Base-by-base conservation (phyloP, 805 yeast species). In the Tetrapisispora fleetii region DNA sequence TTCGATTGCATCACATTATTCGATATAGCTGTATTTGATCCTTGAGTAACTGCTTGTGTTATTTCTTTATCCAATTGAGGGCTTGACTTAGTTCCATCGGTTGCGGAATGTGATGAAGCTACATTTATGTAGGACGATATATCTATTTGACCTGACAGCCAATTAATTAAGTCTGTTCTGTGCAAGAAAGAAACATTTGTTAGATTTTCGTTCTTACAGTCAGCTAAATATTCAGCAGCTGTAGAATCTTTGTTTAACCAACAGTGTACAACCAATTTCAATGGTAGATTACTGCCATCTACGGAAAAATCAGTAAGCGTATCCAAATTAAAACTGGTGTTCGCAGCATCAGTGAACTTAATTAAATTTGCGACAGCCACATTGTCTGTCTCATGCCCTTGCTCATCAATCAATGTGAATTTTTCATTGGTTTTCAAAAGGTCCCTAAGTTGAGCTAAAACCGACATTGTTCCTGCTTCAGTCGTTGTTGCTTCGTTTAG, bases 161-260 rank as follows among this genome's bases (percentile, higher is more conserved):
- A 90, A 30, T 86, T 77, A 48, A 83, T 74, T 52, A 91, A 74
- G 61, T 91, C 96, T 9, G 88, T 81, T 67, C 95, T 81, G 58
- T 88, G 95, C 62, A 86, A 67, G 60, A 91, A 90, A 49, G 86
- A 80, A 61, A 91, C 77, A 53, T 86, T 86, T 2, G 79, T 73
- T 33, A 91, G 74, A 2, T 77, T 74, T 37, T 75, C 69, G 45
- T 74, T 75, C 57, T 79, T 83, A 54, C 96, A 86, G 37, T 78
- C 81, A 11, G 80, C 75, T 51, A 88, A 76, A 63, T 91, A 90
- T 48, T 87, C 95, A 13, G 96, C 83, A 41, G 89, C 83, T 37
- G 82, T 76, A 27, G 85, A 73, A 48, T 85, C 86, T 50, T 77
- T 80, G 53, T 80, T 80, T 27, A 80, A 54, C 93, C 95, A 91